Percentiles rank a stretch among this genome's conserved stretches.
phyloP scores from a whole-genome alignment of 1,284 basidiomycete genomes.

The Pyrrhoderma noxium region DNA sequence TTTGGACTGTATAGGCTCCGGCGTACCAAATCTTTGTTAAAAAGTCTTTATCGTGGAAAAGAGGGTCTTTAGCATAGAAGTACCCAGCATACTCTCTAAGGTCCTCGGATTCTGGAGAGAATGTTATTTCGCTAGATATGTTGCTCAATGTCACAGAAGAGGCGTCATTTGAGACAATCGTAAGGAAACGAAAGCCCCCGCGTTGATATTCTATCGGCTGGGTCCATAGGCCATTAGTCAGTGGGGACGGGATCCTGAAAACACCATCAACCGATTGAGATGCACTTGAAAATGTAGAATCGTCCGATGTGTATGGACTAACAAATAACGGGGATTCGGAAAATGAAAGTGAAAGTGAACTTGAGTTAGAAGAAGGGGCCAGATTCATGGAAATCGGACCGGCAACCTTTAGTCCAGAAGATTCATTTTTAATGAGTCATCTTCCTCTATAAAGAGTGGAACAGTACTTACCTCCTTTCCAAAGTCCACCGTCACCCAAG shows the following conservation, averaged over 20 bases:
- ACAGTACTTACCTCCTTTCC: conserved; percentile 32
- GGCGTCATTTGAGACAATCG: conserved; percentile 36
- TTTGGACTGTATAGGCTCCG: conserved; percentile 56
- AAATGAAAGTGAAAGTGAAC: conserved; percentile 36
- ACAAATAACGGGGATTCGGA: conserved; percentile 41
- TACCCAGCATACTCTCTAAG: conserved; percentile 48
- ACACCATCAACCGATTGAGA: conserved; percentile 28
- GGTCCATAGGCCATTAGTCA: conserved; percentile 38
- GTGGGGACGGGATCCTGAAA: conserved; percentile 25
- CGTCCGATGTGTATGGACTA: conserved; percentile 36
- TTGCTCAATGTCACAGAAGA: conserved; percentile 39
- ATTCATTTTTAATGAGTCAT: not conserved
- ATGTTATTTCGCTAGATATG: conserved; percentile 45
- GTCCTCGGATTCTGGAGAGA: conserved; percentile 47
- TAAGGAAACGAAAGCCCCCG: conserved; percentile 51
- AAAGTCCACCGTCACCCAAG: conserved; percentile 39
- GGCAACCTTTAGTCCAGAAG: conserved; percentile 30
- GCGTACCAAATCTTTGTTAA: conserved; percentile 56
- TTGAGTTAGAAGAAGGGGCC: conserved; percentile 23
- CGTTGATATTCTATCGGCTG: conserved; percentile 39
- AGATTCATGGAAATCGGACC: conserved; percentile 38
- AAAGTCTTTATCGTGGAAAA: conserved; percentile 41
- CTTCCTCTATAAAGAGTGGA: not conserved
- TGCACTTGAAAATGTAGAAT: conserved; percentile 33
- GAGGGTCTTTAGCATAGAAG: conserved; percentile 43